Evolutionary conservation across 225 moss, liverwort and hornwort species (phyloP).

Genomic region (Pseudoscleropodium purum): DNA sequence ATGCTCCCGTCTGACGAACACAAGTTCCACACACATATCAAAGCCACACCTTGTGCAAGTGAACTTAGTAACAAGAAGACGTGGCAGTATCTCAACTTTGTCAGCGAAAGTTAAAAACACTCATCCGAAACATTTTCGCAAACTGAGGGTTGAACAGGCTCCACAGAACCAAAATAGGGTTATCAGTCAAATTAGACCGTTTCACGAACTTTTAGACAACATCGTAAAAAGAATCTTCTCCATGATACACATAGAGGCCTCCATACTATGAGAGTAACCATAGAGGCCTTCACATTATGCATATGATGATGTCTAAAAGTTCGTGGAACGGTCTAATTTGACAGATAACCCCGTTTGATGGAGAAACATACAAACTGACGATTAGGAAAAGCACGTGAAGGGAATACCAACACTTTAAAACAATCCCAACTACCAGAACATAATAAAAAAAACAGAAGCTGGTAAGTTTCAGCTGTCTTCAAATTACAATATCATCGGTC

Average conservation of each 20-base stretch:
- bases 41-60: background rate
- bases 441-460: background rate
- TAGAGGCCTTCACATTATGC: background rate
- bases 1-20: conserved; percentile 30
- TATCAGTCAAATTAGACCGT: too few species aligned
- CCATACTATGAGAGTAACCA: background rate
- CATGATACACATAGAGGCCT: background rate
- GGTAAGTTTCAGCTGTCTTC: background rate
- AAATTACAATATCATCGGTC: background rate
- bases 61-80: background rate
- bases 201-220: background rate
- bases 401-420: background rate
- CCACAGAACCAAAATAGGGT: background rate
- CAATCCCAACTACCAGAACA: background rate
- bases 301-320: background rate
- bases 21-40: conserved; percentile 24
- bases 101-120: background rate
- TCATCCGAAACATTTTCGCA: background rate
- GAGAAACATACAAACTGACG: background rate
- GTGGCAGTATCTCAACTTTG: background rate
- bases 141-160: background rate
- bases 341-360: background rate
- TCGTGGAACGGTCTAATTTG: background rate
- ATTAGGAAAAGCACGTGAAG: background rate
- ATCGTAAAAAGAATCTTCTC: background rate